Percentiles rank a stretch among this genome's conserved stretches.
Conservation (phyloP, 768 basidiomycete genomes). For the Boletus vinaceobasis region DNA sequence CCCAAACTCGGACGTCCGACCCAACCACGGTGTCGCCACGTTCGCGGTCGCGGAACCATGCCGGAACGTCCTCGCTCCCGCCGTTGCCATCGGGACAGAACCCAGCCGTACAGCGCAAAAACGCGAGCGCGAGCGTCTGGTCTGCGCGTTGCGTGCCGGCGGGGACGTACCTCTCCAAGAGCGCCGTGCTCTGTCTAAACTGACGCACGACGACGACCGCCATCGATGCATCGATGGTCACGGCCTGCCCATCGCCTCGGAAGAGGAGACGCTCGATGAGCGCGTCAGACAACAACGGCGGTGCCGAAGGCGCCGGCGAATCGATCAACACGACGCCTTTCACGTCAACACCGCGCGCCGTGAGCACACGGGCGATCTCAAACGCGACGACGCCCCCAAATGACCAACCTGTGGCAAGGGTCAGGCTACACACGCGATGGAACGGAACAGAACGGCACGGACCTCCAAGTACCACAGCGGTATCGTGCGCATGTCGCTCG, state of each 20-base stretch:
- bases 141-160: conserved; percentile 22
- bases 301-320: conserved; percentile 54
- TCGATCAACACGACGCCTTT: conserved; percentile 66
- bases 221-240: conserved; percentile 29
- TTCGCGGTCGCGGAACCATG: conserved; percentile 51
- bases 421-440: not conserved
- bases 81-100: conserved; percentile 31
- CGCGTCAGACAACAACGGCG: conserved; percentile 48
- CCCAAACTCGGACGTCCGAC: conserved; percentile 45
- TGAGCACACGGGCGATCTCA: conserved; percentile 54
- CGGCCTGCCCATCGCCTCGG: too few species aligned
- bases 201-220: conserved; percentile 41
- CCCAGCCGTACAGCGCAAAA: conserved; percentile 52
- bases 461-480: conserved; percentile 57
- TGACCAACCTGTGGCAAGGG: conserved; percentile 58
- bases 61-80: conserved; percentile 36
- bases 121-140: conserved; percentile 36
- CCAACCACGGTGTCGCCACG: conserved; percentile 21
- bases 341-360: conserved; percentile 37
- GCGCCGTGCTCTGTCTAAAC: conserved; percentile 44
- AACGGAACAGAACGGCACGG: conserved; percentile 6
- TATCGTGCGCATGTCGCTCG: conserved; percentile 31
- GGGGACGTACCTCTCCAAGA: conserved; percentile 49
- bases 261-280: conserved; percentile 49
- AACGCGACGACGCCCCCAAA: conserved; percentile 74